Conservation (phyloP, 768 basidiomycete genomes). For the Phylloporus rhodoxanthus region DNA sequence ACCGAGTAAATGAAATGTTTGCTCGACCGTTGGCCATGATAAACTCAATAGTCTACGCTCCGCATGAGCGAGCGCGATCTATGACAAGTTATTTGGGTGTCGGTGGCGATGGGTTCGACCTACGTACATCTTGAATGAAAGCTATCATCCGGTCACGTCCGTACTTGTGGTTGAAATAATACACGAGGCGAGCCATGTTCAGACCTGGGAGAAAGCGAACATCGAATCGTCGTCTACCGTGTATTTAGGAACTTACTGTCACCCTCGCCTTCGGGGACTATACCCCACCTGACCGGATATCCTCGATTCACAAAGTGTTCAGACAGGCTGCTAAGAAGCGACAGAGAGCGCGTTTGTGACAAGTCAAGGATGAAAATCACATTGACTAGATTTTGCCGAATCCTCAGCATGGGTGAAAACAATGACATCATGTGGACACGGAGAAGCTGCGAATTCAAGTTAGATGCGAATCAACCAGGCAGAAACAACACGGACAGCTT, state of each 20-base stretch:
- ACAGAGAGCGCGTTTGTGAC: slow-evolving; percentile 51
- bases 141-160: slow-evolving; percentile 59
- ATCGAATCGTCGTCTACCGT: background rate
- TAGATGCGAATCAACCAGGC: background rate
- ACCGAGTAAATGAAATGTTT: slow-evolving; percentile 36
- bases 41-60: slow-evolving; percentile 31
- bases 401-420: slow-evolving; percentile 68
- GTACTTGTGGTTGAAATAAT: slow-evolving; percentile 55
- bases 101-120: background rate
- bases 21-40: slow-evolving; percentile 40
- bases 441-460: slow-evolving; percentile 20
- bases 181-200: slow-evolving; percentile 69
- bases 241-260: slow-evolving; percentile 28
- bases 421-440: slow-evolving; percentile 41
- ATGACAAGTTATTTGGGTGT: slow-evolving; percentile 1
- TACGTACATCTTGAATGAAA: slow-evolving; percentile 50
- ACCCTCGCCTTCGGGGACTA: slow-evolving; percentile 61
- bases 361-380: slow-evolving; percentile 78
- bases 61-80: slow-evolving; percentile 37
- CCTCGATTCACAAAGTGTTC: slow-evolving; percentile 64
- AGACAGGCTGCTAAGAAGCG: slow-evolving; percentile 60
- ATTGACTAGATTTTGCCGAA: slow-evolving; percentile 80
- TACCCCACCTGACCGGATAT: slow-evolving; percentile 77
- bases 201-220: slow-evolving; percentile 36
- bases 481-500: slow-evolving; percentile 35